A percentile compares a stretch with the other conserved stretches of the same genome.
phyloP scores from a whole-genome alignment of 2,329 filamentous ascomycete species.

The Aspergillus fructus region DNA sequence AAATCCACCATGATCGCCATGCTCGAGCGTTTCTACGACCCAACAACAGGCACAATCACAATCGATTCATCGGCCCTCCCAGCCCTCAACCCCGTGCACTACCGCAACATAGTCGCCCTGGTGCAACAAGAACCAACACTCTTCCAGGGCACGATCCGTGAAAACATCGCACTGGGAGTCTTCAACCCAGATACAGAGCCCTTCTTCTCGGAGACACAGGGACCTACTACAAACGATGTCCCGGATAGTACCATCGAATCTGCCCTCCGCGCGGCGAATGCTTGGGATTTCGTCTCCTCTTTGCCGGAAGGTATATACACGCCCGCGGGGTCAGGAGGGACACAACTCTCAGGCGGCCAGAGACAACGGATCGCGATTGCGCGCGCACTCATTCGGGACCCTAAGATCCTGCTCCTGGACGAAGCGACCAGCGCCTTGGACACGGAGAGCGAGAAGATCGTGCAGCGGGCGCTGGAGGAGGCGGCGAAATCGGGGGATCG shows the following conservation, averaged over 20 bases:
- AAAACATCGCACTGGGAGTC: conserved; percentile 83
- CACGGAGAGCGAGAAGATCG: conserved; percentile 51
- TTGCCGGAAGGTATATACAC: conserved; percentile 84
- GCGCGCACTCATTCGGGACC: conserved; percentile 81
- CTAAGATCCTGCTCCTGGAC: conserved; percentile 80
- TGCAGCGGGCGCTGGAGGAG: conserved; percentile 72
- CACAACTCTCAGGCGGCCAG: conserved; percentile 83
- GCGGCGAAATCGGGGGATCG: conserved; percentile 68
- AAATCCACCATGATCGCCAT: conserved; percentile 93
- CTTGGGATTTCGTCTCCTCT: conserved; percentile 86
- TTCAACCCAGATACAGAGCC: conserved; percentile 52
- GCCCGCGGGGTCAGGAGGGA: conserved; percentile 81
- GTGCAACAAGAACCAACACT: conserved; percentile 93
- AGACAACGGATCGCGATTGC: conserved; percentile 95
- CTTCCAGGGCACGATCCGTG: conserved; percentile 86
- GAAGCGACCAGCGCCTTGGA: conserved; percentile 64
- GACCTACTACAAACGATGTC: conserved; percentile 32
- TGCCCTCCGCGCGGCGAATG: conserved; percentile 86
- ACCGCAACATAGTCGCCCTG: conserved; percentile 78
- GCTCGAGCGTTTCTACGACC: conserved; percentile 92
- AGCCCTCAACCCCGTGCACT: conserved; percentile 77
- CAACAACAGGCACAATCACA: conserved; percentile 73
- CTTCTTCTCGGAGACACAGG: not conserved
- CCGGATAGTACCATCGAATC: conserved; percentile 70
- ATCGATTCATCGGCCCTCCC: conserved; percentile 82